Evolutionary conservation across 169 alveolate genomes (phyloP).

Genomic region (Amoebophrya sp.): DNA sequence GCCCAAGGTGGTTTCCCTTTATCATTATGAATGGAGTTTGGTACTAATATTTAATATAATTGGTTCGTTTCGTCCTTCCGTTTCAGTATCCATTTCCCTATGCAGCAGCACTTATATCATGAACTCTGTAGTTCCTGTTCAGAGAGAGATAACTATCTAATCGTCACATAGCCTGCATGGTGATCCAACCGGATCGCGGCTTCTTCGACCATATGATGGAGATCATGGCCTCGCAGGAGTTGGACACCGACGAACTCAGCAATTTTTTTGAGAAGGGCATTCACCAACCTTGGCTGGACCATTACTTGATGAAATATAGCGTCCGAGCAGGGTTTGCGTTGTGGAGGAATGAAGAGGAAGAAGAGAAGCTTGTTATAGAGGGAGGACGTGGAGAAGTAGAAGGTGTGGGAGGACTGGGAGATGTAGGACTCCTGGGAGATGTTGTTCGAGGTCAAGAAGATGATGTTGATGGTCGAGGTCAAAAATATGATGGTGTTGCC

Average conservation of each 20-base stretch:
- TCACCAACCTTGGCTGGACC: constrained; percentile 18
- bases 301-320: background rate
- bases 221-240: background rate
- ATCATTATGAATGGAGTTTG: too few species aligned
- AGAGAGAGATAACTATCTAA: too few species aligned
- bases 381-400: background rate
- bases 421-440: background rate
- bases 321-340: background rate
- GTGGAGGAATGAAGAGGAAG: too few species aligned
- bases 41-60: too few species aligned
- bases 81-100: too few species aligned
- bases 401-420: background rate
- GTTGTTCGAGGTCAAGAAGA: too few species aligned
- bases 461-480: too few species aligned
- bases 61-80: too few species aligned
- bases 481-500: too few species aligned
- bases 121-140: too few species aligned
- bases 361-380: too few species aligned
- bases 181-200: background rate
- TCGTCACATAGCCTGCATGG: constrained; percentile 8
- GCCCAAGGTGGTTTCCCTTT: background rate
- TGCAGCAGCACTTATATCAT: too few species aligned
- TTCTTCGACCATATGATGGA: background rate
- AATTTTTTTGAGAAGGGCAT: background rate
- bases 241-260: background rate